These are phyloP conservation scores for Suillus occidentalis DNA, from an alignment of 768 basidiomycete species.

Conservation along the genomic window DNA sequence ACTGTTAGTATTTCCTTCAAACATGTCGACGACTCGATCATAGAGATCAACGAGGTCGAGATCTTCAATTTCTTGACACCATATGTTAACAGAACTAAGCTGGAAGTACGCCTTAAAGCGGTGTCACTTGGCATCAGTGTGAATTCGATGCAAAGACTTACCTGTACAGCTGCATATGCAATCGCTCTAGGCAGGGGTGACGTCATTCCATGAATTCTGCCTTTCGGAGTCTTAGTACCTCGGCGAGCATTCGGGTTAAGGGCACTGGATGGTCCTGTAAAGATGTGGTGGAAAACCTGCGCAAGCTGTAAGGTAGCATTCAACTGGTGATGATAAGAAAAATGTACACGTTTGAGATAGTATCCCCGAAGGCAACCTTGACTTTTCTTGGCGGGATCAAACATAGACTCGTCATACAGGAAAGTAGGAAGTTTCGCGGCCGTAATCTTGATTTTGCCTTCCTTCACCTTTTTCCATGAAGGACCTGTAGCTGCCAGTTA, in stretches of 20 bases:
- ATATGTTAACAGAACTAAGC: background rate
- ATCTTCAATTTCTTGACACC: background rate
- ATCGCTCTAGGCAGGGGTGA: background rate
- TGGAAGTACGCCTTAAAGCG: constrained; percentile 1
- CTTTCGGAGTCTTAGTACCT: background rate
- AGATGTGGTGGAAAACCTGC: too few relatives aligned
- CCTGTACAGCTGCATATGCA: constrained; percentile 7
- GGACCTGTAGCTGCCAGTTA: background rate
- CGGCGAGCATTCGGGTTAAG: too few relatives aligned
- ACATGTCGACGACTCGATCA: background rate
- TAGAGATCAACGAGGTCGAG: constrained; percentile 1
- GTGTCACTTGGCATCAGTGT: background rate
- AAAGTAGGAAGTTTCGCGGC: constrained; percentile 2
- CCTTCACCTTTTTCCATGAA: constrained; percentile 3
- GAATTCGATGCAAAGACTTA: background rate
- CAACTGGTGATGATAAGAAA: too few relatives aligned
- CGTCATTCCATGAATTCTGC: constrained; percentile 1
- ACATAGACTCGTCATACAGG: background rate
- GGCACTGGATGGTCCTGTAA: too few relatives aligned
- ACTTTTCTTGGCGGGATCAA: constrained; percentile 1
- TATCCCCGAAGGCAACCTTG: background rate
- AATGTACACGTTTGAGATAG: background rate
- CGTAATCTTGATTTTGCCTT: background rate
- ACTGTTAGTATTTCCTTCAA: background rate
- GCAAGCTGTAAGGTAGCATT: too few relatives aligned